Base-by-base conservation (phyloP, 495 filamentous ascomycete species). In the Chaetomium fimeti region DNA sequence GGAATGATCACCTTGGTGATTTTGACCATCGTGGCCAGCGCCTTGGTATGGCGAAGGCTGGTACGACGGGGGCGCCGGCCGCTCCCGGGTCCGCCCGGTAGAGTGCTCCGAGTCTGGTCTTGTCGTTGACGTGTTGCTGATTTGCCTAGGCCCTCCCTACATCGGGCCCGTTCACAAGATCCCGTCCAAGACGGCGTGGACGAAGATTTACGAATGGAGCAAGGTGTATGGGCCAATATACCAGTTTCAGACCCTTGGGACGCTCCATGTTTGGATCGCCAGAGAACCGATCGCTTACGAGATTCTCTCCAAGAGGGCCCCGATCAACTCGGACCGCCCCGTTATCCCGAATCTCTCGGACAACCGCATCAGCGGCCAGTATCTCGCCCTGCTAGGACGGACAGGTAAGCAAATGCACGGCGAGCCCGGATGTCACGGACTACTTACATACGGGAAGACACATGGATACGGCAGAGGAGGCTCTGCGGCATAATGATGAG, bases 311-410 rank as follows among this genome's bases (percentile, higher is more conserved):
- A 81, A 82, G 57, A 72, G 84, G 38, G 80, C 81, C 5, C 65
- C 71, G n/a, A 85, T 84, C 64, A 89, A 88, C 70, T 88, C 85
- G 12, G 80, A 86, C 68, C 82, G 88, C 11, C 87, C 85, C 4
- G 75, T 70, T 40, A 83, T 84, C 20, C 80, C 79, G 18, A 82
- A 81, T 60, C 73, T 83, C 20, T 78, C 80, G 9, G 80, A 85
- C 62, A 85, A 84, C 63, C 76, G 81, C 60, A 84, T 82, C 16
- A 82, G 78, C 63, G 81, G 80, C 13, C 77, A 85, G 55, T 86
- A 86, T 60, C 74, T 86, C 1, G 83, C 83, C n/a, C 70, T 86
- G 2, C 71, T 80, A 15, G 83, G 82, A 45, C 73, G 76, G 48
- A 84, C 82, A 29, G 80, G 79, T 82, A 68, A 61, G 71, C 9